Conservation (phyloP, 139 green algal genomes). For the Tetraselmis striata region DNA sequence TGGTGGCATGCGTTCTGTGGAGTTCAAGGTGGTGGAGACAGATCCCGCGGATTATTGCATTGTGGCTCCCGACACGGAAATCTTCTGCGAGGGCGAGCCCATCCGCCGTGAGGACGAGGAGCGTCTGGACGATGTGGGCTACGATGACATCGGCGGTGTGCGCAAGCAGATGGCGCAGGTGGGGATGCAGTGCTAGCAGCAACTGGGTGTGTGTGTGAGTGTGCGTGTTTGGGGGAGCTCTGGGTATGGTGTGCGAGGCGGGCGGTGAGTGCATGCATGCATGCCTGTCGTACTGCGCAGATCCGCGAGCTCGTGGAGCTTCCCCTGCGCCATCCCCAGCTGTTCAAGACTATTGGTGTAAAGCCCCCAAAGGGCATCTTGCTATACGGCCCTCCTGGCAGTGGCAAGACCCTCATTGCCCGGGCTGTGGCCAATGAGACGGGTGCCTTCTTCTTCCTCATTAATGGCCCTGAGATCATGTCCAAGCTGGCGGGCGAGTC, state of each 20-base stretch:
- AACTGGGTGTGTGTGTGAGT: too few relatives aligned
- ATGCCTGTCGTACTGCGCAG: too few relatives aligned
- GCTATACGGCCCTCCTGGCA: slow-evolving; percentile 88
- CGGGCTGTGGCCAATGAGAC: slow-evolving; percentile 98
- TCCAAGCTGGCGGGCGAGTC: slow-evolving; percentile 93
- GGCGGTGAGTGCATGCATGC: too few relatives aligned
- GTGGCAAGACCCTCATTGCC: slow-evolving; percentile 92
- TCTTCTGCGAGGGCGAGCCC: slow-evolving; percentile 88
- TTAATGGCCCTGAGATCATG: slow-evolving; percentile 99
- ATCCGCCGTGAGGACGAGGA: slow-evolving; percentile 98
- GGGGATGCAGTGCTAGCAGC: too few relatives aligned
- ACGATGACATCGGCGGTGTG: slow-evolving; percentile 98
- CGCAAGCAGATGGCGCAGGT: slow-evolving; percentile 98
- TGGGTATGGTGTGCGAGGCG: too few relatives aligned
- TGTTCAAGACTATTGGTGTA: slow-evolving; percentile 99
- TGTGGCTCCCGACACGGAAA: slow-evolving; percentile 97
- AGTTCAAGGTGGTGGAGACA: slow-evolving; percentile 92
- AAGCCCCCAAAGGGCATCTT: slow-evolving; percentile 99
- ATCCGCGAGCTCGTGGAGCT: slow-evolving; percentile 95
- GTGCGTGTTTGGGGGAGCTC: too few relatives aligned
- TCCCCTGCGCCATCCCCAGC: slow-evolving; percentile 91
- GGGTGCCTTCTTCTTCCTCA: slow-evolving; percentile 98
- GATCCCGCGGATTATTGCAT: slow-evolving; percentile 88
- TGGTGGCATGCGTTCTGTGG: slow-evolving; percentile 93
- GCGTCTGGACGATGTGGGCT: slow-evolving; percentile 82